phyloP scores from a whole-genome alignment of 2,329 filamentous ascomycete genomes.

The Alternaria arbusti region DNA sequence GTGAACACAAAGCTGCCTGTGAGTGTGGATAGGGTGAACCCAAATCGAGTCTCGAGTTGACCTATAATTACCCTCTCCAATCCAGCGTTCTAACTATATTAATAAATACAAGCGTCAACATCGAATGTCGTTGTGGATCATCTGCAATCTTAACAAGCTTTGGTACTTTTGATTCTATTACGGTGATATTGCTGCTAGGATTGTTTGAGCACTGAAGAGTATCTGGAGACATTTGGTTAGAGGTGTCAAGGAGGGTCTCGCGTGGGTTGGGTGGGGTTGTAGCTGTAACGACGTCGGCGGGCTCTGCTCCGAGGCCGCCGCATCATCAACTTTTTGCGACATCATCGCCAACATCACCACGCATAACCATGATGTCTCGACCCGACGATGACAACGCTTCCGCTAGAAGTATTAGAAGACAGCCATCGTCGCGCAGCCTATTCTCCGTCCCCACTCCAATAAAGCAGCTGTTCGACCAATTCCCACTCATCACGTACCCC shows the following conservation, averaged over 20 bases:
- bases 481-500: constrained; percentile 79
- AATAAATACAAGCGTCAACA: too few relatives aligned
- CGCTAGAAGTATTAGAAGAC: constrained; percentile 5
- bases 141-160: too few relatives aligned
- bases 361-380: constrained; percentile 31
- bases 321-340: constrained; percentile 31
- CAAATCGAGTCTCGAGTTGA: too few relatives aligned
- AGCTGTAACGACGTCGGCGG: neutral
- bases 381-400: constrained; percentile 10
- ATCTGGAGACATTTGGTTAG: too few relatives aligned
- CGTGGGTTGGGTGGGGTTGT: neutral
- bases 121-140: too few relatives aligned
- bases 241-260: too few relatives aligned
- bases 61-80: too few relatives aligned
- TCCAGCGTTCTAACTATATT: too few relatives aligned
- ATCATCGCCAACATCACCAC: constrained; percentile 15
- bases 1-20: too few relatives aligned
- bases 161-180: neutral
- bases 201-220: neutral
- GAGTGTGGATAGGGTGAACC: too few relatives aligned
- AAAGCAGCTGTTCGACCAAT: constrained; percentile 81
- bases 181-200: neutral
- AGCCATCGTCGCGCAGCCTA: constrained; percentile 30
- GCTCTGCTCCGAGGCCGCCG: constrained; percentile 27
- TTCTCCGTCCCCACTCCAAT: constrained; percentile 73